A percentile compares a stretch with the other conserved stretches of the same genome.
Evolutionary conservation across 345 rosid species (phyloP).

Genomic region (Gossypium longicalyx): DNA sequence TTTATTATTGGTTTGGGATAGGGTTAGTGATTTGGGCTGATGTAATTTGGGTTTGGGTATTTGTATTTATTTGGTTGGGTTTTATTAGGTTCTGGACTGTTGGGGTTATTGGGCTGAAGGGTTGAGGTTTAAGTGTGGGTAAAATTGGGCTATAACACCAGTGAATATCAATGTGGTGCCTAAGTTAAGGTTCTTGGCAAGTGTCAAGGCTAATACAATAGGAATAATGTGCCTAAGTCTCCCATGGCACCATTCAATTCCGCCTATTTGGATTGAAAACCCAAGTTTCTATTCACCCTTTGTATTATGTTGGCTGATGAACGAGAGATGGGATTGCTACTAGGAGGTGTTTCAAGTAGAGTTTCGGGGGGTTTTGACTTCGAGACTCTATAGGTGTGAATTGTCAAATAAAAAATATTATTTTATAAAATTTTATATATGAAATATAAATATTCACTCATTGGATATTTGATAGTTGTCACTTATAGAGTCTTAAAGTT

Average conservation of each 20-base stretch:
- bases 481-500: background rate
- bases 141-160: too few relatives aligned
- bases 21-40: too few relatives aligned
- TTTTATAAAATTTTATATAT: too few relatives aligned
- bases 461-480: background rate
- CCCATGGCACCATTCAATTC: slow-evolving; percentile 89
- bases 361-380: background rate
- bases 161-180: slow-evolving; percentile 81
- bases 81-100: too few relatives aligned
- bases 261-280: slow-evolving; percentile 52
- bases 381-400: background rate
- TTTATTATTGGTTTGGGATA: too few relatives aligned
- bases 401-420: too few relatives aligned
- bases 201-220: slow-evolving; percentile 72
- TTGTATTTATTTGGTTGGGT: too few relatives aligned
- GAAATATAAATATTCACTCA: background rate
- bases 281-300: slow-evolving; percentile 42
- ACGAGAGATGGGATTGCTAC: background rate
- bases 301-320: slow-evolving; percentile 25
- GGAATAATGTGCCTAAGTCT: slow-evolving; percentile 84
- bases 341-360: background rate
- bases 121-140: too few relatives aligned
- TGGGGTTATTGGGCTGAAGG: too few relatives aligned
- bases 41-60: too few relatives aligned
- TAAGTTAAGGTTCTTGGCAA: slow-evolving; percentile 65